A percentile compares a stretch with the other conserved stretches of the same genome.
Evolutionary conservation across 495 filamentous ascomycete species (phyloP).

Genomic region (Bathelium albidoporum): DNA sequence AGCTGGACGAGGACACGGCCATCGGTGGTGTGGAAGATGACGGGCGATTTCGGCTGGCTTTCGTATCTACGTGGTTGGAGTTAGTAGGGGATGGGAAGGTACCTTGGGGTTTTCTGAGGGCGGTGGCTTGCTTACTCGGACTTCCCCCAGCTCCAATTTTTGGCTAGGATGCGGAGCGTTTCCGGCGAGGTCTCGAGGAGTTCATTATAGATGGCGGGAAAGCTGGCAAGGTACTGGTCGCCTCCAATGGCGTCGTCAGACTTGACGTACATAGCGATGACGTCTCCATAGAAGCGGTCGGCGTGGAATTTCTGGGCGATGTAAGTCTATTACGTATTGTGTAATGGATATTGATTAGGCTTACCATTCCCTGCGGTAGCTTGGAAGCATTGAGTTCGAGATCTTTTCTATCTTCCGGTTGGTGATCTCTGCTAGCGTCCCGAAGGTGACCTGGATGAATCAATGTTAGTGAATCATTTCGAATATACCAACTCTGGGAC

Average conservation of each 20-base stretch:
- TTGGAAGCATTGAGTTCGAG: slow-evolving; percentile 22
- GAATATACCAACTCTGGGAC: background rate
- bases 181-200: slow-evolving; percentile 14
- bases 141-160: background rate
- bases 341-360: background rate
- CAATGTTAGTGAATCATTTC: background rate
- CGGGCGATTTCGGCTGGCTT: background rate
- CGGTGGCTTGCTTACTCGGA: background rate
- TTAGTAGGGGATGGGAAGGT: background rate
- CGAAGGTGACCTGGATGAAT: slow-evolving; percentile 19
- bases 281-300: slow-evolving; percentile 22
- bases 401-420: slow-evolving; percentile 14
- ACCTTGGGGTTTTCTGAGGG: background rate
- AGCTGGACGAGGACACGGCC: background rate
- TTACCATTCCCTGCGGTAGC: slow-evolving; percentile 19
- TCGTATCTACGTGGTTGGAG: background rate
- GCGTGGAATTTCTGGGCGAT: slow-evolving; percentile 17
- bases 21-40: background rate
- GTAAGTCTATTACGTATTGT: background rate
- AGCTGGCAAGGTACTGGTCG: slow-evolving; percentile 21
- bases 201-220: slow-evolving; percentile 21
- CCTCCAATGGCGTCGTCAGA: slow-evolving; percentile 18
- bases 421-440: slow-evolving; percentile 17
- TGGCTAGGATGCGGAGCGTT: slow-evolving; percentile 1
- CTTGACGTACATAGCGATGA: slow-evolving; percentile 20